Conservation (phyloP, 2,329 filamentous ascomycete species). For the Parafenestella ontariensis region DNA sequence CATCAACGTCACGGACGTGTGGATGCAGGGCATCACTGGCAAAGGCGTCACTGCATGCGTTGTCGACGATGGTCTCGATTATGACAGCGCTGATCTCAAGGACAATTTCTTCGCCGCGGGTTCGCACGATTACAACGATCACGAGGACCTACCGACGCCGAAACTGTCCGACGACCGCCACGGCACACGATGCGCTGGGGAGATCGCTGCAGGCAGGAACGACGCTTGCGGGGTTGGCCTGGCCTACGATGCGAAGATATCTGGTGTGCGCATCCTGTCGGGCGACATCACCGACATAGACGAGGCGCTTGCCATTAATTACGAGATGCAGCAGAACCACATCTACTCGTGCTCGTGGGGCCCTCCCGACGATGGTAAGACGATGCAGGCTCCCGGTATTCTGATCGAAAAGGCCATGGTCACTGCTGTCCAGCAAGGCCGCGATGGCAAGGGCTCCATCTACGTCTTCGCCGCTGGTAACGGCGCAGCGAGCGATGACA, state of each 20-base stretch:
- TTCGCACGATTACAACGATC: slow-evolving; percentile 96
- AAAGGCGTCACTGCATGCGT: slow-evolving; percentile 90
- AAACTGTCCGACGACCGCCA: slow-evolving; percentile 85
- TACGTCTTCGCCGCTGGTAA: slow-evolving; percentile 98
- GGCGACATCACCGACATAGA: slow-evolving; percentile 90
- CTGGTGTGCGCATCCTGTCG: slow-evolving; percentile 90
- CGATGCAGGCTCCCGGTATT: slow-evolving; percentile 92
- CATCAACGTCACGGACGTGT: slow-evolving; percentile 93
- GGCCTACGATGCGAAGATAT: slow-evolving; percentile 88
- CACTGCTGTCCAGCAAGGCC: slow-evolving; percentile 88
- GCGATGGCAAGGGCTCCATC: slow-evolving; percentile 82
- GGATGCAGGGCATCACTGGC: slow-evolving; percentile 89
- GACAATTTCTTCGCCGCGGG: slow-evolving; percentile 93
- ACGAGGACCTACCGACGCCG: slow-evolving; percentile 78
- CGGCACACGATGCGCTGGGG: slow-evolving; percentile 92
- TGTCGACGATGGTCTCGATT: slow-evolving; percentile 94
- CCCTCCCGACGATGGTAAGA: slow-evolving; percentile 87
- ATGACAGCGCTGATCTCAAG: slow-evolving; percentile 91
- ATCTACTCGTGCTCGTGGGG: slow-evolving; percentile 99
- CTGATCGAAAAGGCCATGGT: slow-evolving; percentile 91
- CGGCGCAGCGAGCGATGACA: slow-evolving; percentile 84
- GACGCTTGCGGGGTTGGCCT: slow-evolving; percentile 95
- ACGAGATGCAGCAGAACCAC: slow-evolving; percentile 86
- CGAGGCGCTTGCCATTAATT: slow-evolving; percentile 91
- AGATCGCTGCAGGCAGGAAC: slow-evolving; percentile 91